Evolutionary conservation across 257 asterid genomes (phyloP).

Genomic region (Schizonepeta tenuifolia): DNA sequence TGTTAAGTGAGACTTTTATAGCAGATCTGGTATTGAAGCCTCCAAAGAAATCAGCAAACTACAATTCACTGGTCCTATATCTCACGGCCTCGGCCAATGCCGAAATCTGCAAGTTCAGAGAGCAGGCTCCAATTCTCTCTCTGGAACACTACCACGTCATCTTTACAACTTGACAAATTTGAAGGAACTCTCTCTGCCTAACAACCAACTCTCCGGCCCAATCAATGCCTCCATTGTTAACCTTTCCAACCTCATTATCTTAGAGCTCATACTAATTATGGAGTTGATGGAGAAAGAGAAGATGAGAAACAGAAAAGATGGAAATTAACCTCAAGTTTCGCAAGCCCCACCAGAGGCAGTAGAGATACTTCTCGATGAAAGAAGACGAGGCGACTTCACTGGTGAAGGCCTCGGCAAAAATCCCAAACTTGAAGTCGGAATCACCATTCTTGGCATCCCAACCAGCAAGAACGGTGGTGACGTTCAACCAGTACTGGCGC

Average conservation of each 20-base stretch:
- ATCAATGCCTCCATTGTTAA: slow-evolving; percentile 31
- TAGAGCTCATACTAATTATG: slow-evolving; percentile 52
- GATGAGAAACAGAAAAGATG: neutral
- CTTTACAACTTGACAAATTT: slow-evolving; percentile 34
- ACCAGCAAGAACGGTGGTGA: slow-evolving; percentile 51
- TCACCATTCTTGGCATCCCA: slow-evolving; percentile 81
- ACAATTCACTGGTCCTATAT: slow-evolving; percentile 37
- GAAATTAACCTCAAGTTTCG: slow-evolving; percentile 72
- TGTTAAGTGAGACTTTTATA: too few species aligned
- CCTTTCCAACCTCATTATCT: slow-evolving; percentile 36
- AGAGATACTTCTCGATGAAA: slow-evolving; percentile 73
- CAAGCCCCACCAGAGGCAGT: slow-evolving; percentile 99
- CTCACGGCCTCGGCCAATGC: slow-evolving; percentile 37
- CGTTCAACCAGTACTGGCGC: slow-evolving; percentile 63
- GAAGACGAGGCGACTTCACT: slow-evolving; percentile 75
- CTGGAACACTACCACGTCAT: slow-evolving; percentile 45
- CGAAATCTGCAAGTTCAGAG: slow-evolving; percentile 32
- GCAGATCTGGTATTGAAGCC: too few species aligned
- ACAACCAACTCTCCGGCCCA: slow-evolving; percentile 48
- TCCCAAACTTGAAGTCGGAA: slow-evolving; percentile 88
- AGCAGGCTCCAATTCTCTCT: slow-evolving; percentile 48
- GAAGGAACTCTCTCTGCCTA: slow-evolving; percentile 44
- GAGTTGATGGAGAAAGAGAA: too few species aligned
- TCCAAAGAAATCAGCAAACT: too few species aligned
- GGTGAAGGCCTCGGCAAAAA: slow-evolving; percentile 91